These are phyloP conservation scores for Saccharomyces hybrid DNA, from an alignment of 1,139 yeast genomes.

Conservation along the genomic window DNA sequence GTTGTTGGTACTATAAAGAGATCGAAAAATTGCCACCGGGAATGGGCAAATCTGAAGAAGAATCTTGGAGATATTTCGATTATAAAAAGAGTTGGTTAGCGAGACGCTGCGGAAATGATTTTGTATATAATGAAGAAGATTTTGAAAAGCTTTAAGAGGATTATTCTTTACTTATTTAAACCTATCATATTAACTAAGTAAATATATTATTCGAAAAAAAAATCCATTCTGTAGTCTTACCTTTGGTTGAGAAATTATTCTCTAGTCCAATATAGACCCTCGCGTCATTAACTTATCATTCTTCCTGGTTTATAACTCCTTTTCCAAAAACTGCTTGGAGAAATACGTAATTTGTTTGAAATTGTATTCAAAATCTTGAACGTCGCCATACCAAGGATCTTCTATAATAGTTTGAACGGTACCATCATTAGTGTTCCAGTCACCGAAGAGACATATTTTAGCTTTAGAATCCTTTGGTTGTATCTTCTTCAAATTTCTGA, in stretches of 20 bases:
- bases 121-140: slow-evolving; percentile 43
- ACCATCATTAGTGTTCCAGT: slow-evolving; percentile 48
- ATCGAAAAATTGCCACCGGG: slow-evolving; percentile 43
- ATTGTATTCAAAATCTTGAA: slow-evolving; percentile 70
- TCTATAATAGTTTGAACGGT: slow-evolving; percentile 53
- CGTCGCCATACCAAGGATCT: slow-evolving; percentile 91
- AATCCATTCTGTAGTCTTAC: neutral
- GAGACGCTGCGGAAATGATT: slow-evolving; percentile 42
- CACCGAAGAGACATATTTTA: slow-evolving; percentile 61
- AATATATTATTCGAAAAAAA: too few species aligned
- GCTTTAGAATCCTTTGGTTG: slow-evolving; percentile 49
- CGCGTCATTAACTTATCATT: neutral
- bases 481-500: slow-evolving; percentile 49
- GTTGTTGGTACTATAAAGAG: slow-evolving; percentile 78
- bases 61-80: slow-evolving; percentile 81
- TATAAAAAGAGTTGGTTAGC: slow-evolving; percentile 85
- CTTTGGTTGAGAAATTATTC: neutral
- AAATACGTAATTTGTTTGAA: slow-evolving; percentile 70
- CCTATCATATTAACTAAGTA: neutral
- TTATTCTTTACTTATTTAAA: neutral
- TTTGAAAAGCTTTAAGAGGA: slow-evolving; percentile 39
- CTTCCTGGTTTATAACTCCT: slow-evolving; percentile 31
- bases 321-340: slow-evolving; percentile 53
- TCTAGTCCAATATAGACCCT: neutral
- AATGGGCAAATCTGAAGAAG: slow-evolving; percentile 36